Conservation (phyloP, 305 asterid genomes). For the Fraxinus angustifolia region DNA sequence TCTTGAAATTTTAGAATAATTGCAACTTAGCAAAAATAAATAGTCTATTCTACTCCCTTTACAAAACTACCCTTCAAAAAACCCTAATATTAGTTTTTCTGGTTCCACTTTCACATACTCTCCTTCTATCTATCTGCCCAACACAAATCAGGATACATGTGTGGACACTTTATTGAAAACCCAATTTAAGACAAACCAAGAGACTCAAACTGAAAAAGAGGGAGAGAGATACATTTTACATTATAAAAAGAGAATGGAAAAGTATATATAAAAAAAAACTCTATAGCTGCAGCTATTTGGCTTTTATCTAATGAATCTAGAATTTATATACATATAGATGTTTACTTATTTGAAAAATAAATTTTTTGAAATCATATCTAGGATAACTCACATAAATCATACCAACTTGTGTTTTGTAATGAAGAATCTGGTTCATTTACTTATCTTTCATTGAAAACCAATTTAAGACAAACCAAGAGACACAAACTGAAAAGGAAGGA, state of each 20-base stretch:
- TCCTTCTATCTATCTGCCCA: neutral
- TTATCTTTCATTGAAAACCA: neutral
- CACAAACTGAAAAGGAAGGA: neutral
- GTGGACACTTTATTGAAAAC: neutral
- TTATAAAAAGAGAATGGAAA: neutral
- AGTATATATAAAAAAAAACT: neutral
- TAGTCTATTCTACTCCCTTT: neutral
- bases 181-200: neutral
- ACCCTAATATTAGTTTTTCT: neutral
- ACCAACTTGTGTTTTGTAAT: neutral
- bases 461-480: neutral
- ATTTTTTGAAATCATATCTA: neutral
- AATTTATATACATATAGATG: neutral
- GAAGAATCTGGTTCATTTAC: neutral
- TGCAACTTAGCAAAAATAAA: neutral
- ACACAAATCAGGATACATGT: neutral
- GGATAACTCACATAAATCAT: neutral
- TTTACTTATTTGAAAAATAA: neutral
- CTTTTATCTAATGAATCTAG: neutral
- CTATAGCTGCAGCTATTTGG: neutral
- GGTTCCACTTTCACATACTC: neutral
- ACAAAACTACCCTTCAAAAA: neutral
- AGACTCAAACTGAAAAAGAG: neutral
- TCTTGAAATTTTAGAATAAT: neutral
- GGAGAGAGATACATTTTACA: neutral